Percentiles rank a stretch among this genome's conserved stretches.
These are phyloP conservation scores for Echinosophora koreensis DNA, from an alignment of 306 rosid species.

Conservation along the genomic window DNA sequence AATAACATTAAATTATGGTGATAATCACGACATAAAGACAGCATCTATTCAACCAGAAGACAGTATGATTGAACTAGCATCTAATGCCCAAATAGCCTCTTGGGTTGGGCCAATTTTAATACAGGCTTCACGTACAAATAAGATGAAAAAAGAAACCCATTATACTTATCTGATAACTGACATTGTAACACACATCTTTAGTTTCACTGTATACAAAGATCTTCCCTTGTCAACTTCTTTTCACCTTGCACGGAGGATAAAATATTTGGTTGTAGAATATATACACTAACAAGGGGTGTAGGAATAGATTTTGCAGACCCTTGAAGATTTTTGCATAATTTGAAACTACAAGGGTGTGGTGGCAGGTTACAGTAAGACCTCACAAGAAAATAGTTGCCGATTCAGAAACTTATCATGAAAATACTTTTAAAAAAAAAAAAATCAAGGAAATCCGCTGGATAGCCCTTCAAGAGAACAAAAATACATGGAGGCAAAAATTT, in stretches of 20 bases:
- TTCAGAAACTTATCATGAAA: not conserved
- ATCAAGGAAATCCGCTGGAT: conserved; percentile 1
- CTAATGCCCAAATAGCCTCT: no score
- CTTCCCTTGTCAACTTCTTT: not conserved
- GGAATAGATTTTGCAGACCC: not conserved
- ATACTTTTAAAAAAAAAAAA: no score
- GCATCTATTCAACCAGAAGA: not conserved
- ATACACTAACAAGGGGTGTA: not conserved
- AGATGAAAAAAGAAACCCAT: not conserved
- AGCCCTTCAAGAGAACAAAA: not conserved
- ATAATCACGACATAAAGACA: not conserved
- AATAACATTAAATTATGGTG: not conserved
- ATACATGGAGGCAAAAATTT: not conserved
- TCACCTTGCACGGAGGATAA: not conserved
- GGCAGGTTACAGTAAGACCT: conserved; percentile 31
- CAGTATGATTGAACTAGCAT: not conserved
- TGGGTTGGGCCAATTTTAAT: not conserved
- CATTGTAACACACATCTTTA: not conserved
- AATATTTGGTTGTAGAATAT: not conserved
- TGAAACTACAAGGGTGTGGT: not conserved
- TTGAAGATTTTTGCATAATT: conserved; percentile 20
- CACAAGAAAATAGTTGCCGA: not conserved
- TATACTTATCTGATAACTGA: conserved; percentile 8
- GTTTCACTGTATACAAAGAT: not conserved
- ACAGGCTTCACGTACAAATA: not conserved